A percentile compares a stretch with the other conserved stretches of the same genome.
Conservation (phyloP, 106 monocot genomes). For the Allium cepa region DNA sequence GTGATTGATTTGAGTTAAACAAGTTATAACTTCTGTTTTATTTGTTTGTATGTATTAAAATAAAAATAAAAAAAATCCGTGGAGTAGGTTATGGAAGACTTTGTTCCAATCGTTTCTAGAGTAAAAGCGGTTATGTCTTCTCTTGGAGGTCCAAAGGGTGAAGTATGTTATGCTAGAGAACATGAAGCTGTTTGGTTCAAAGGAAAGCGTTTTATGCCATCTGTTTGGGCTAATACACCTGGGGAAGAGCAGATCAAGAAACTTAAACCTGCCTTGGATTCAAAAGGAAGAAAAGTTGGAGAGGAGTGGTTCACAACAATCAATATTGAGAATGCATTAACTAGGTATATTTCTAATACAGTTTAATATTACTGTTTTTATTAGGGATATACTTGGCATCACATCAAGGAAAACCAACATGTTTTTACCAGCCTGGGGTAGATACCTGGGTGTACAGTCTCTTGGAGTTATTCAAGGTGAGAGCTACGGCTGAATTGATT, state of each 20-base stretch:
- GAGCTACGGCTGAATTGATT: too few relatives aligned
- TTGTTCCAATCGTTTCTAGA: constrained; percentile 75
- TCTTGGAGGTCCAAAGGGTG: constrained; percentile 76
- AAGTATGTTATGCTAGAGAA: constrained; percentile 88
- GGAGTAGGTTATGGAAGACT: constrained; percentile 69
- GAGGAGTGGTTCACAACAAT: constrained; percentile 94
- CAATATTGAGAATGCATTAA: constrained; percentile 83
- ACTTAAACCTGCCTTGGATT: constrained; percentile 74
- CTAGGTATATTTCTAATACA: constrained; percentile 32
- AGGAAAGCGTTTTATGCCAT: constrained; percentile 76
- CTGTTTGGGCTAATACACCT: constrained; percentile 71
- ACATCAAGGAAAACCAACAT: too few relatives aligned
- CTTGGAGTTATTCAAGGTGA: too few relatives aligned
- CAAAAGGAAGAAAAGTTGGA: constrained; percentile 94
- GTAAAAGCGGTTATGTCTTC: constrained; percentile 67
- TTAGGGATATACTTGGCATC: too few relatives aligned
- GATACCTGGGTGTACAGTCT: too few relatives aligned
- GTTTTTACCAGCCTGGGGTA: too few relatives aligned
- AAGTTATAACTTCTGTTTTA: too few relatives aligned
- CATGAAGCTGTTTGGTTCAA: constrained; percentile 97
- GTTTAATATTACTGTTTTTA: too few relatives aligned
- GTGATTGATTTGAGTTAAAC: too few relatives aligned
- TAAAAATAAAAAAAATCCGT: not conserved
- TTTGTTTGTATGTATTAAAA: not conserved
- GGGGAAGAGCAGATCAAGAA: constrained; percentile 94